Base-by-base conservation (phyloP, 2,329 filamentous ascomycete species). In the Botryosphaeria dothidea region DNA sequence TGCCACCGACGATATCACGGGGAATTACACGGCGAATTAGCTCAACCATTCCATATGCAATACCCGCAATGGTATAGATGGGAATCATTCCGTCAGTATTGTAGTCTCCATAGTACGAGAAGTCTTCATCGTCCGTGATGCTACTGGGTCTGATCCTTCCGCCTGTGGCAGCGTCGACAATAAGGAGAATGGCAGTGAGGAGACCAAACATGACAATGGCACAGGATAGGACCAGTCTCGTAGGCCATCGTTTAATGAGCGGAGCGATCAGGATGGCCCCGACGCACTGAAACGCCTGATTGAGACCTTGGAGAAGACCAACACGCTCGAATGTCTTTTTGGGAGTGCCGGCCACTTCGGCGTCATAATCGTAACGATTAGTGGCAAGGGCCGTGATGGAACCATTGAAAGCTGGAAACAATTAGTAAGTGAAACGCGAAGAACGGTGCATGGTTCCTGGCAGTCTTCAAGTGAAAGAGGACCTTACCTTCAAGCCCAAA, bases 231-330 rank as follows among this genome's bases (percentile, higher is more conserved):
- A 84, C 81, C 25, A 80, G 76, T 67, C 80, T 80, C 8, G 81
- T 83, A 7, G 79, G 78, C 67, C 78, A 84, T 63, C 80, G 73
- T 68, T 82, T 81, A 69, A 84, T 81, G 49, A 84, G 71, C 4
- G 82, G 82, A 0, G 81, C 82, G 64, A 84, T 84, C 17, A 84
- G 71, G 54, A 84, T 83, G 34, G 80, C 81, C 3, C 82, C 82
- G 21, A 84, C 72, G 65, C 82, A 84, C 67, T 84, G 81, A 63
- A 80, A 83, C 8, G 82, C 82, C 70, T 84, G 81, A 66, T 84
- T 84, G 19, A 84, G 73, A 1, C 81, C 82, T 3, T 79, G 79
- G 46, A 83, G 74, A 8, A 84, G 71, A 27, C 81, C 82, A 27
- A 84, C 75, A 23, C 80, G 76, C 67, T 81, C 78, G 63, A 83